These are phyloP conservation scores for Cryptococcus sp. DNA, from an alignment of 1,284 basidiomycete species.

Conservation along the genomic window DNA sequence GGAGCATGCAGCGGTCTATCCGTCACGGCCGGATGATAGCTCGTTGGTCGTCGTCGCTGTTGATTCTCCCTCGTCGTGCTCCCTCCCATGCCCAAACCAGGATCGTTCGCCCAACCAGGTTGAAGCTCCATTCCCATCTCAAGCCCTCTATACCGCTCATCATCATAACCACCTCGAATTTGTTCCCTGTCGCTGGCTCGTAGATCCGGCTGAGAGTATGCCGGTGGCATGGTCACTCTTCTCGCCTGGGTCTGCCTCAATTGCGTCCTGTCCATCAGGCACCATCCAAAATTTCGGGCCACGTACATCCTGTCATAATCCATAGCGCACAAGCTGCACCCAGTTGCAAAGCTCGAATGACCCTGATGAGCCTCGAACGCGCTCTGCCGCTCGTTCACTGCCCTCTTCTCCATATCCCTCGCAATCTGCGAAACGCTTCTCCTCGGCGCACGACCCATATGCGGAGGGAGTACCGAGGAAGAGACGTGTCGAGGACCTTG, in stretches of 20 bases:
- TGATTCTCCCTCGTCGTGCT: background rate
- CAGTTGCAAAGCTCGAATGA: background rate
- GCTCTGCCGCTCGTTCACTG: background rate
- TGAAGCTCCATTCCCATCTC: no score
- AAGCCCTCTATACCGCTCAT: no score
- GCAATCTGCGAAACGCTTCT: conserved; percentile 5
- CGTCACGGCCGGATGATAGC: background rate
- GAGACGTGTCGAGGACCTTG: background rate
- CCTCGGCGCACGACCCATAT: background rate
- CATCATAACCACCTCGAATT: no score
- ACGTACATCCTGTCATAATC: conserved; percentile 5
- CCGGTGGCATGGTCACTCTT: conserved; percentile 5
- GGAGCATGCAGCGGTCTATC: background rate
- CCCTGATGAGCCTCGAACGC: conserved; percentile 1
- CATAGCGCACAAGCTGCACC: conserved; percentile 3
- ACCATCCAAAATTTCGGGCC: background rate
- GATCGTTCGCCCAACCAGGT: no score
- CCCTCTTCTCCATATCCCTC: background rate
- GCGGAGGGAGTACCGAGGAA: background rate
- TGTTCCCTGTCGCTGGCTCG: no score
- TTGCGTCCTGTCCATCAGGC: background rate
- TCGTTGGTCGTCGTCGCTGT: background rate
- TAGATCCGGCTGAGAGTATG: background rate
- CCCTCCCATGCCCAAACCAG: no score
- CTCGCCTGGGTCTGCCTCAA: background rate